Evolutionary conservation across 495 filamentous ascomycete genomes (phyloP), one percentile per base, ranked within the genome.

Genomic region (Paragyromitra xinjiangensis): DNA sequence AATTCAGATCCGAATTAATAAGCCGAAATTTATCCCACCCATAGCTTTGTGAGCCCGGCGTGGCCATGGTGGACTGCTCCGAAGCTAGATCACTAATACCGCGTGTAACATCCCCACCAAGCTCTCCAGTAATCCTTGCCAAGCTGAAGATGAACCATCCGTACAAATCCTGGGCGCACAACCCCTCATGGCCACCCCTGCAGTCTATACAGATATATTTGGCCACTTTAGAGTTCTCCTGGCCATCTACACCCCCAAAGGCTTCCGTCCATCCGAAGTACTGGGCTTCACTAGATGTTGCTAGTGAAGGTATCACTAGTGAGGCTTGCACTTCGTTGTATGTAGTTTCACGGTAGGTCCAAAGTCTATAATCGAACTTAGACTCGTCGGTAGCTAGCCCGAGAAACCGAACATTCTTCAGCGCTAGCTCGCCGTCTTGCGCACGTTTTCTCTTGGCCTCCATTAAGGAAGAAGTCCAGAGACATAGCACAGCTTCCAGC

Each of bases 401-500:
- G 0, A 63, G 37, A 1, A 63, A 24, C 5, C 59, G 37, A 26
- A 63, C 40, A 6, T 11, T 0, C 37, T 62, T 42, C 55, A 58
- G 0, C 19, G 37, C 5, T 11, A 37, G 37, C 6, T 42, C 22
- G 2, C 37, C 16, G 5, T 42, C n/a, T 4, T 61, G 4, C 5
- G 16, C 26, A 39, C 29, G 56, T 16, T 22, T 42, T 22, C 37
- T 42, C 34, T 42, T 40, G 14, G 14, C n/a, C n/a, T 63, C 37
- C 7, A 16, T 42, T 9, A 63, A 11, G n/a, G 16, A 63, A 63
- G 59, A 63, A 11, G 14, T 4, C 64, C 44, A 66, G 51, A 51
- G 64, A 9, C 64, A 66, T 19, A 66, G 44, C 14, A 39, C 64
- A 34, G 64, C 44, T 51, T 66, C 64, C 37, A 66, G 12, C 44